Evolutionary conservation across 495 filamentous ascomycete species (phyloP), one percentile per base, ranked within the genome.

Genomic region (Lophiotrema nucula): DNA sequence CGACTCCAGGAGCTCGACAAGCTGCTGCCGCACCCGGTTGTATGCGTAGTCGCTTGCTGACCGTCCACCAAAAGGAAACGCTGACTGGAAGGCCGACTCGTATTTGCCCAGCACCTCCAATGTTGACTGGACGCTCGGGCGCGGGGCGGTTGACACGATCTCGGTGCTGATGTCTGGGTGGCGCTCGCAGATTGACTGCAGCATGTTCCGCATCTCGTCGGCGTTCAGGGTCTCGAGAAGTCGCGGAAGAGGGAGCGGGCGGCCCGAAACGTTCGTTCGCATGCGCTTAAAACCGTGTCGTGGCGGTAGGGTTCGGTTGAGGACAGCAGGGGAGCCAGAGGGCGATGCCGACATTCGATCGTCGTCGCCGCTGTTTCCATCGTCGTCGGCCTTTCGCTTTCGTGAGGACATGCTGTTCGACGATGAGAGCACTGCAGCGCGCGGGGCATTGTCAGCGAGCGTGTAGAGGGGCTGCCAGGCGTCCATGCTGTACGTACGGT

Each of bases 321-420:
- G 74, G 44, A 85, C 77, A 27, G 85, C 83, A n/a, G 91, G 90
- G 25, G 89, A 95, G 72, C 77, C 84, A 22, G 81, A 81, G 0
- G 90, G 90, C 38, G 90, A 95, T 38, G 88, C 82, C 28, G 88
- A 92, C 90, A 95, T 95, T 62, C 88, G 87, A 67, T 90, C 87
- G 68, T 86, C 84, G 65, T 82, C 82, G 60, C 74, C 64, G 57
- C 51, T 47, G 45, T 56, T 60, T 21, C 53, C 53, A 64, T 93
- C 88, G 55, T 95, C 91, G 58, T 89, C 88, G 56, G 88, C 89
- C 77, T 95, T 95, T 74, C 91, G 86, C 79, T 96, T 97, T 65
- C 88, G 82, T 69, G 73, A 73, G 13, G 75, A 62, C 68, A 80
- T 75, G 55, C 64, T 81, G 68, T 58, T 76, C 10, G 55, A 57